A percentile compares a stretch with the other conserved stretches of the same genome.
Evolutionary conservation across 2,329 filamentous ascomycete genomes (phyloP).

Genomic region (Ophiostoma triangulosporum): DNA sequence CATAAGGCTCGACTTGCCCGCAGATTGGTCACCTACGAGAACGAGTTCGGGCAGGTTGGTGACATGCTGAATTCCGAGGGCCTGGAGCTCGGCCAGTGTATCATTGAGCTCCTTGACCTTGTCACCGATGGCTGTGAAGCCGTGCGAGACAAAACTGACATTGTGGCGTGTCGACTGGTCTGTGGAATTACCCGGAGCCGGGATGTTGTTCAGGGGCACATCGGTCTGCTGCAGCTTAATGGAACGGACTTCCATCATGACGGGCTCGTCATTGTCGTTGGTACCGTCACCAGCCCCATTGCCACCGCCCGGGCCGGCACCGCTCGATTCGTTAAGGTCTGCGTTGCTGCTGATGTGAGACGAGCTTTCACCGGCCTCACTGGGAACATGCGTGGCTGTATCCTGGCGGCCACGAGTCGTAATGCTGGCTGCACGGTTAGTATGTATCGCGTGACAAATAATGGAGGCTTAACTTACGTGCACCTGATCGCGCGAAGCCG

Average conservation of each 20-base stretch:
- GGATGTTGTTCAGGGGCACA: not conserved
- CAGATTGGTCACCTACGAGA: slow-evolving; percentile 72
- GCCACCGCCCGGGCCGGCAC: not conserved
- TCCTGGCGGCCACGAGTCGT: not conserved
- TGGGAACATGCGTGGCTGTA: not conserved
- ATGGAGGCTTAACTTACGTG: slow-evolving; percentile 15
- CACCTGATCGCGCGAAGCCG: slow-evolving; percentile 14
- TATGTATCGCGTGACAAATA: too few relatives aligned
- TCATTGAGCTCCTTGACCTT: slow-evolving; percentile 52
- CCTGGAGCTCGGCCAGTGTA: slow-evolving; percentile 52
- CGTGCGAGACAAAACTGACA: slow-evolving; percentile 23
- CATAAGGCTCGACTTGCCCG: slow-evolving; percentile 63
- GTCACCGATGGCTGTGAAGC: slow-evolving; percentile 42
- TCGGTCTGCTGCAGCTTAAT: slow-evolving; percentile 3
- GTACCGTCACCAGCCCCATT: slow-evolving; percentile 3
- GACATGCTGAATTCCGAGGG: slow-evolving; percentile 58
- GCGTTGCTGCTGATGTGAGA: not conserved
- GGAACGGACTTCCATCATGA: slow-evolving; percentile 18
- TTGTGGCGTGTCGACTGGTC: slow-evolving; percentile 5
- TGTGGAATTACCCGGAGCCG: not conserved
- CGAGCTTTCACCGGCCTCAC: not conserved
- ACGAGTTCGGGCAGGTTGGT: slow-evolving; percentile 66
- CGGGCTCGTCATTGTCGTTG: slow-evolving; percentile 15
- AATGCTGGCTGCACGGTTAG: not conserved
- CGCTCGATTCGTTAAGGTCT: slow-evolving; percentile 18